These are phyloP conservation scores for Erysiphe pulchra DNA, from an alignment of 2,329 filamentous ascomycete genomes.

Conservation along the genomic window DNA sequence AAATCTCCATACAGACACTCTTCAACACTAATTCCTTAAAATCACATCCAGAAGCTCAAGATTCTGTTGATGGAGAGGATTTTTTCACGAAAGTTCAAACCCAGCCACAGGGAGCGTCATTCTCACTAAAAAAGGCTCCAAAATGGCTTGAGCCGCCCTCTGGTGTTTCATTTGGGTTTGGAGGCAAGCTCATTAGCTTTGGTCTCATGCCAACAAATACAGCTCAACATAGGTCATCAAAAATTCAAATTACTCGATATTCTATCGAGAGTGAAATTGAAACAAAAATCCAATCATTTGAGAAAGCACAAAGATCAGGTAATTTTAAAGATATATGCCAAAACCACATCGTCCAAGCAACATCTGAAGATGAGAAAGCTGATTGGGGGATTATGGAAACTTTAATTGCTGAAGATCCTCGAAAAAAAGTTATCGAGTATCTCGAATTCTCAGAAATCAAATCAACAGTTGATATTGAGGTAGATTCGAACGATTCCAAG, in stretches of 20 bases:
- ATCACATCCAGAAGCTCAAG: constrained; percentile 39
- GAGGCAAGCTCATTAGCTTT: constrained; percentile 70
- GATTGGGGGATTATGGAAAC: constrained; percentile 93
- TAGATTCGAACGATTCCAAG: constrained; percentile 15
- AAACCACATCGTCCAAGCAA: constrained; percentile 46
- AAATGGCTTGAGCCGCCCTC: constrained; percentile 73
- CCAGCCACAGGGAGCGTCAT: constrained; percentile 72
- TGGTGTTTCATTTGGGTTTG: constrained; percentile 82
- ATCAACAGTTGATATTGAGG: constrained; percentile 18
- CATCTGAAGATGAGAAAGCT: constrained; percentile 73
- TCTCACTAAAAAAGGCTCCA: constrained; percentile 63
- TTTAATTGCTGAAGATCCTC: constrained; percentile 60
- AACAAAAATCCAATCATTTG: constrained; percentile 65
- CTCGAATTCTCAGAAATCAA: constrained; percentile 43
- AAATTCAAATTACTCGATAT: constrained; percentile 65
- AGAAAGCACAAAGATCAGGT: constrained; percentile 53
- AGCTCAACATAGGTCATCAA: constrained; percentile 43
- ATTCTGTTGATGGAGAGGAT: constrained; percentile 64
- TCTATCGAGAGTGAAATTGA: constrained; percentile 68
- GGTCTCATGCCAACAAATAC: constrained; percentile 29
- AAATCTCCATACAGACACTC: constrained; percentile 77
- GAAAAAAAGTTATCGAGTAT: constrained; percentile 65
- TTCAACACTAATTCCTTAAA: constrained; percentile 71
- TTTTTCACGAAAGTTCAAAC: constrained; percentile 89
- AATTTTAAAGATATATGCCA: constrained; percentile 60